These are phyloP conservation scores for Neonectria neomacrospora DNA, from an alignment of 2,329 filamentous ascomycete species.

Conservation along the genomic window DNA sequence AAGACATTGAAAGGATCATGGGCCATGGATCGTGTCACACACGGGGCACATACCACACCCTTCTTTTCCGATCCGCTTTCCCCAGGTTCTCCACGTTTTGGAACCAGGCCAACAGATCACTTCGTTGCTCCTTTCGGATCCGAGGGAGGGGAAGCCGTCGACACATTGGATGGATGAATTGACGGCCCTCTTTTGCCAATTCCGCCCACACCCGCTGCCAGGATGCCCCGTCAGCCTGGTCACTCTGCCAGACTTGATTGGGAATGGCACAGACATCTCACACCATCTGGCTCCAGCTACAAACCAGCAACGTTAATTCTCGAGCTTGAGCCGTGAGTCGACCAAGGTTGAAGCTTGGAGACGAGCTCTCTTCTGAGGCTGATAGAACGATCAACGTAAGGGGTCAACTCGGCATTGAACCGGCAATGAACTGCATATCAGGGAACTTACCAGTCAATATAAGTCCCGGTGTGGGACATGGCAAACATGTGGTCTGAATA, in stretches of 20 bases:
- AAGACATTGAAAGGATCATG: not conserved
- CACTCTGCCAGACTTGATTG: not conserved
- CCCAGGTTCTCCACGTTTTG: slow-evolving; percentile 37
- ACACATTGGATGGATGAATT: slow-evolving; percentile 41
- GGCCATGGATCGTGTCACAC: slow-evolving; percentile 30
- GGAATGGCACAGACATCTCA: slow-evolving; percentile 7
- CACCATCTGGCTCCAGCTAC: slow-evolving; percentile 5
- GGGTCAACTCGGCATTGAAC: not conserved
- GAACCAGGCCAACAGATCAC: slow-evolving; percentile 26
- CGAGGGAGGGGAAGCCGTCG: slow-evolving; percentile 23
- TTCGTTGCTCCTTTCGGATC: slow-evolving; percentile 27
- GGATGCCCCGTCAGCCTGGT: slow-evolving; percentile 22
- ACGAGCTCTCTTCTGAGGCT: not conserved
- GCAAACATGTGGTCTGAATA: too few species aligned
- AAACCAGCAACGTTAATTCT: slow-evolving; percentile 6
- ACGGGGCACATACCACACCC: not conserved
- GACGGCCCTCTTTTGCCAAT: slow-evolving; percentile 40
- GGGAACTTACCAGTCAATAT: not conserved
- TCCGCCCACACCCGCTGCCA: slow-evolving; percentile 35
- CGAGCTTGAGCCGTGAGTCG: not conserved
- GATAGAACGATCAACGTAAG: not conserved
- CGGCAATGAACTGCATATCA: not conserved
- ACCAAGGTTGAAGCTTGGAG: not conserved
- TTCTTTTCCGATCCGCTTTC: slow-evolving; percentile 22
- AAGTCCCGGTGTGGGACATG: not conserved